These are phyloP conservation scores for Sugiyamaella castrensis DNA, from an alignment of 1,139 yeast genomes.

Conservation along the genomic window DNA sequence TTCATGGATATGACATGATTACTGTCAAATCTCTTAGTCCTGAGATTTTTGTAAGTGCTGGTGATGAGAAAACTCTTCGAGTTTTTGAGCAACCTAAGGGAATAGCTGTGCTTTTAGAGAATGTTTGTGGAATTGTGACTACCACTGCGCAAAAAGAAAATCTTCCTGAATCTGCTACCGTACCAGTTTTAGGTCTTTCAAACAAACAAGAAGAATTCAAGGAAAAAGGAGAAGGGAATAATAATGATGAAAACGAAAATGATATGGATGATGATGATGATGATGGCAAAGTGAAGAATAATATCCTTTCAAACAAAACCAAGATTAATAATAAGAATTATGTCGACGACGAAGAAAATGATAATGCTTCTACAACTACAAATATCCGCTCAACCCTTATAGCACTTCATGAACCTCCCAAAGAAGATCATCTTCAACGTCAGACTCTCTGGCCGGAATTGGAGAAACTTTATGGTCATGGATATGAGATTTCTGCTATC, in stretches of 20 bases:
- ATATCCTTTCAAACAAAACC: too few species aligned
- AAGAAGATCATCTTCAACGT: conserved; percentile 87
- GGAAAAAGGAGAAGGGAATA: conserved; percentile 42
- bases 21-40: conserved; percentile 63
- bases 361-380: conserved; percentile 14
- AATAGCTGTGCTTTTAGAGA: conserved; percentile 59
- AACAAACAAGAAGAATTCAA: conserved; percentile 76
- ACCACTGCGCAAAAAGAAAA: conserved; percentile 23
- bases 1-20: conserved; percentile 97
- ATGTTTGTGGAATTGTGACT: conserved; percentile 49
- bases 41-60: conserved; percentile 81
- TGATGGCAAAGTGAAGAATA: conserved; percentile 15
- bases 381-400: conserved; percentile 33
- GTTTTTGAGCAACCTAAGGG: conserved; percentile 88
- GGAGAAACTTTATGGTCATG: conserved; percentile 95
- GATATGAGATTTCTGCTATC: conserved; percentile 84
- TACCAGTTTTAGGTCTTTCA: conserved; percentile 92
- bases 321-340: too few species aligned
- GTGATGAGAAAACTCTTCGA: conserved; percentile 90
- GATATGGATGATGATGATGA: conserved; percentile 6
- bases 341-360: conserved; percentile 12
- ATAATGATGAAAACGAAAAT: conserved; percentile 36
- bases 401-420: conserved; percentile 58
- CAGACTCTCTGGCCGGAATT: conserved; percentile 92
- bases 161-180: conserved; percentile 77